phyloP scores from a whole-genome alignment of 2,329 filamentous ascomycete genomes.

The Ophiostoma sp. region DNA sequence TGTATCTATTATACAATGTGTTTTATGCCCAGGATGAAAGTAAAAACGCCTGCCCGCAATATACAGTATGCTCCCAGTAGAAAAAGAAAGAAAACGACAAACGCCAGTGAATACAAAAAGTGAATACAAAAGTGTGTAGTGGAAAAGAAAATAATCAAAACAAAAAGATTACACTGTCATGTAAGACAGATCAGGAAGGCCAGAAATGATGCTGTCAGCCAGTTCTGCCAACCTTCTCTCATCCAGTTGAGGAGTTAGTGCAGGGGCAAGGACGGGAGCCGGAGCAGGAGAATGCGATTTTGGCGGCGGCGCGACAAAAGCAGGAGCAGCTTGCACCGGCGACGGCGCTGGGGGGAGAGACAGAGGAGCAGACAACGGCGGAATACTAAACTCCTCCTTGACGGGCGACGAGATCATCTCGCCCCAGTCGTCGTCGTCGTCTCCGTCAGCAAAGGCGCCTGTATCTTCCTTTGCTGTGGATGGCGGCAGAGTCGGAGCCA shows the following conservation, averaged over 20 bases:
- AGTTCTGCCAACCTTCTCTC: neutral
- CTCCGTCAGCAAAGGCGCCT: constrained; percentile 33
- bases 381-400: neutral
- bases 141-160: neutral
- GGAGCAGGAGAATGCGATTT: neutral
- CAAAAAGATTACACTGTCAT: constrained; percentile 36
- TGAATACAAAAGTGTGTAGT: neutral
- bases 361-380: neutral
- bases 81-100: neutral
- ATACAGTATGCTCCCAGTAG: neutral
- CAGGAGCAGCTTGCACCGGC: neutral
- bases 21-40: neutral
- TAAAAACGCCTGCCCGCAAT: constrained; percentile 2
- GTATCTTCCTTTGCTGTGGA: neutral
- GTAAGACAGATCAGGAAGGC: constrained; percentile 40
- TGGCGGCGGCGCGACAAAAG: neutral
- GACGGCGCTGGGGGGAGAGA: neutral
- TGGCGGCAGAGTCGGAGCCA: neutral
- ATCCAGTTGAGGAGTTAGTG: neutral
- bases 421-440: constrained; percentile 59
- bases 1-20: neutral
- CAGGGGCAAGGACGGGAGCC: neutral
- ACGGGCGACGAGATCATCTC: constrained; percentile 55
- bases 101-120: neutral
- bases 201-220: constrained; percentile 32